Percentiles rank a stretch among this genome's conserved stretches.
Evolutionary conservation across 495 filamentous ascomycete species (phyloP).

Genomic region (Penicillium parvum): DNA sequence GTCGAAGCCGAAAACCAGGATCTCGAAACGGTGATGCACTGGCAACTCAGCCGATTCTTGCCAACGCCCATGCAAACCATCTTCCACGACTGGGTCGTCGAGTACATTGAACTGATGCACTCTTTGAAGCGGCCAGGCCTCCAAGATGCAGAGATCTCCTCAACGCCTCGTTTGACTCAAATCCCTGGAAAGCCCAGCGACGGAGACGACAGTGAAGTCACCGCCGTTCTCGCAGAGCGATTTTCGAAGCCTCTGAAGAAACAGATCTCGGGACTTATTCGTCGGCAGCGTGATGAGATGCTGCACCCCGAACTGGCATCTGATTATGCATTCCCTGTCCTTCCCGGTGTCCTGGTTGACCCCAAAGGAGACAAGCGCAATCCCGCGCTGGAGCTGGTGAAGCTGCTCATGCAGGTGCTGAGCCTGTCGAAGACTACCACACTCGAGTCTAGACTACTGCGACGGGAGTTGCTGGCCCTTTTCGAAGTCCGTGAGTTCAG

Average conservation of each 20-base stretch:
- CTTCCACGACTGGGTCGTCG: constrained; percentile 90
- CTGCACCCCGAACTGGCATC: constrained; percentile 80
- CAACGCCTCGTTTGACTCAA: constrained; percentile 76
- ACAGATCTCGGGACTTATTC: constrained; percentile 71
- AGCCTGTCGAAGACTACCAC: constrained; percentile 76
- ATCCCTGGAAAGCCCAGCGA: constrained; percentile 46
- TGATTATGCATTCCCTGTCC: constrained; percentile 82
- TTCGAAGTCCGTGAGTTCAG: constrained; percentile 95
- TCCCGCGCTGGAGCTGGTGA: constrained; percentile 84
- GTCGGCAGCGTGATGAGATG: constrained; percentile 80
- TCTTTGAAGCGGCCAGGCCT: constrained; percentile 62
- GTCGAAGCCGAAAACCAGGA: constrained; percentile 77
- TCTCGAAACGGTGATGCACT: constrained; percentile 95
- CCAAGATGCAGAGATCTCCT: constrained; percentile 37
- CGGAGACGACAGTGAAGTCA: constrained; percentile 54
- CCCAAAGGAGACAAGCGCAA: constrained; percentile 59
- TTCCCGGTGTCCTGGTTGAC: constrained; percentile 69
- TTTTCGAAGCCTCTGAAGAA: constrained; percentile 91
- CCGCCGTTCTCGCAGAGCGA: constrained; percentile 59
- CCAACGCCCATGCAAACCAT: constrained; percentile 73
- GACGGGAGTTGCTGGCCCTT: constrained; percentile 81
- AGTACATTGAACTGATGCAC: constrained; percentile 96
- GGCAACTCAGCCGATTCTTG: constrained; percentile 90
- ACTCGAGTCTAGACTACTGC: constrained; percentile 77
- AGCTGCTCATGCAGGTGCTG: constrained; percentile 84